phyloP scores from a whole-genome alignment of 768 basidiomycete species.

The Steccherinum ochraceum region DNA sequence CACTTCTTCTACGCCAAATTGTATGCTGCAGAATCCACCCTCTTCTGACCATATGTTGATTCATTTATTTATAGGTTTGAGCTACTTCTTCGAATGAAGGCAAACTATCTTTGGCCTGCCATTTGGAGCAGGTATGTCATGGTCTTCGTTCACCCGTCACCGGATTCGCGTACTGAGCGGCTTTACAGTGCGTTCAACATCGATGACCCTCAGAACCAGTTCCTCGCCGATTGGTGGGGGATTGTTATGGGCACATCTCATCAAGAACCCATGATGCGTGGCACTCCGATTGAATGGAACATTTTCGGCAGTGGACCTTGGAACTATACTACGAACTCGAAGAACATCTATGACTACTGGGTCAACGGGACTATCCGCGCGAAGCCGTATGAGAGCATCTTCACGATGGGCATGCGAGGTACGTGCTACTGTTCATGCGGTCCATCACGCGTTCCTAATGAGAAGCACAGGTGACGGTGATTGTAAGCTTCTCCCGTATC shows the following conservation, averaged over 20 bases:
- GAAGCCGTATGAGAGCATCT: slow-evolving; percentile 53
- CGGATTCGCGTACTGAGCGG: neutral
- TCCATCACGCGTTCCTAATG: neutral
- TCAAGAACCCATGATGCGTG: slow-evolving; percentile 72
- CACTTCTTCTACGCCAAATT: slow-evolving; percentile 51
- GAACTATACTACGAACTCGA: slow-evolving; percentile 54
- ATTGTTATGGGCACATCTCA: slow-evolving; percentile 73
- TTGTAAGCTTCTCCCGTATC: slow-evolving; percentile 29
- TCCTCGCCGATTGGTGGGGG: slow-evolving; percentile 56
- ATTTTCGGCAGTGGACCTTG: slow-evolving; percentile 51
- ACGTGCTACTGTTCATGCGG: slow-evolving; percentile 27
- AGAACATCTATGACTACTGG: slow-evolving; percentile 58
- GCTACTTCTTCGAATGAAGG: slow-evolving; percentile 57
- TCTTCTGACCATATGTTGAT: neutral
- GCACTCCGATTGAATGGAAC: slow-evolving; percentile 60
- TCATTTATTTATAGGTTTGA: slow-evolving; percentile 43
- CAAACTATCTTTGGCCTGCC: slow-evolving; percentile 65
- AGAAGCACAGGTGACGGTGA: slow-evolving; percentile 31
- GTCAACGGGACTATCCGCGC: slow-evolving; percentile 52
- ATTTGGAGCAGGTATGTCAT: slow-evolving; percentile 30
- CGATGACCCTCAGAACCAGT: slow-evolving; percentile 57
- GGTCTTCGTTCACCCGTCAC: neutral
- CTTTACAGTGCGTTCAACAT: slow-evolving; percentile 39
- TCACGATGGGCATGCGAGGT: slow-evolving; percentile 68
- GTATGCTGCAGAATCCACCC: slow-evolving; percentile 24